These are phyloP conservation scores for Epichloe coenophiala DNA, from an alignment of 2,329 filamentous ascomycete genomes.

Conservation along the genomic window DNA sequence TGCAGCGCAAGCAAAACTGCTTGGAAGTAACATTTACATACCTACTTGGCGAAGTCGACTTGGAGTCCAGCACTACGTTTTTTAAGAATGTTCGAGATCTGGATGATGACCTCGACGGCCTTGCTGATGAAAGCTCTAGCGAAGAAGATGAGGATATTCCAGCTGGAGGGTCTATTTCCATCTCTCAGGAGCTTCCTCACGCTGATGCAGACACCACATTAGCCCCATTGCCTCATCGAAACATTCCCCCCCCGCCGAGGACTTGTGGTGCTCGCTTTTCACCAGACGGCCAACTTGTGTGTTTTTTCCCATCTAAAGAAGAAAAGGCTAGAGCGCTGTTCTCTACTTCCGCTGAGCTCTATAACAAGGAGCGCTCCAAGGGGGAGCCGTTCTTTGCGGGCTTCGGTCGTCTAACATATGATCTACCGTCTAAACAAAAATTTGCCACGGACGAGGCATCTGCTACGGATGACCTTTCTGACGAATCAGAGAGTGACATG, in stretches of 20 bases:
- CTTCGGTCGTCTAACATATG: constrained; percentile 41
- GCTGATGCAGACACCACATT: constrained; percentile 40
- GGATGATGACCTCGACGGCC: constrained; percentile 40
- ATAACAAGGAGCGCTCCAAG: constrained; percentile 34
- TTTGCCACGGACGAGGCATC: constrained; percentile 36
- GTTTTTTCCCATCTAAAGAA: constrained; percentile 61
- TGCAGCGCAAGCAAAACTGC: constrained; percentile 46
- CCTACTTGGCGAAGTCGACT: constrained; percentile 47
- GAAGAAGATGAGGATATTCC: constrained; percentile 55
- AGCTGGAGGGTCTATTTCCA: constrained; percentile 38
- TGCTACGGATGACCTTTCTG: constrained; percentile 35
- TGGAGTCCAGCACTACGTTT: constrained; percentile 47
- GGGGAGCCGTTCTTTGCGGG: constrained; percentile 44
- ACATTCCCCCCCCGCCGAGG: constrained; percentile 39
- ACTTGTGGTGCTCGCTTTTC: constrained; percentile 49
- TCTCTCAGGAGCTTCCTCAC: constrained; percentile 49
- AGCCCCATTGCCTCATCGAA: constrained; percentile 35
- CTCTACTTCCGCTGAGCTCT: constrained; percentile 30
- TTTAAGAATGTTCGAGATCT: constrained; percentile 53
- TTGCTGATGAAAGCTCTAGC: constrained; percentile 68
- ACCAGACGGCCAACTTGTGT: constrained; percentile 47
- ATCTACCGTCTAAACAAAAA: constrained; percentile 33
- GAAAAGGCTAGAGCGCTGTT: constrained; percentile 40
- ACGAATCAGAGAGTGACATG: constrained; percentile 34
- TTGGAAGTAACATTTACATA: constrained; percentile 50